phyloP scores from a whole-genome alignment of 148 eudicot genomes.

The Rhododendron kiyosumense region DNA sequence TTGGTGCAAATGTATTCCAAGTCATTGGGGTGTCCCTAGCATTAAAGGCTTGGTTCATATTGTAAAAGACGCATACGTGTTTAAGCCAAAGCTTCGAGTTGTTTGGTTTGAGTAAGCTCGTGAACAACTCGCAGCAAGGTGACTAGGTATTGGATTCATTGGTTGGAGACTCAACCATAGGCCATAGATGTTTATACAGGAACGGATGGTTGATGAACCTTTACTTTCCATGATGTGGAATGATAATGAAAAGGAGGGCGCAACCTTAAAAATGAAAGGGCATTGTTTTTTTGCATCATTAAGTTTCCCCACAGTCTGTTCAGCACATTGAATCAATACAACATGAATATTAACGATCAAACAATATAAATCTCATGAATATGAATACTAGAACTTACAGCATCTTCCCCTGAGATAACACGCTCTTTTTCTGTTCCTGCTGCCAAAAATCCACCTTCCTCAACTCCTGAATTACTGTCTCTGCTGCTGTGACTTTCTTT shows the following conservation, averaged over 20 bases:
- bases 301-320: neutral
- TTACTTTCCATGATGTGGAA: neutral
- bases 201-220: neutral
- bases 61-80: neutral
- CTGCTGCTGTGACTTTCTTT: constrained; percentile 25
- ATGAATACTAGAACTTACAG: constrained; percentile 40
- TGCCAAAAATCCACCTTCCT: constrained; percentile 55
- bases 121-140: neutral
- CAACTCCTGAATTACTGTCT: constrained; percentile 30
- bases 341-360: neutral
- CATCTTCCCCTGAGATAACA: constrained; percentile 68
- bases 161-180: neutral
- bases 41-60: neutral
- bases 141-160: neutral
- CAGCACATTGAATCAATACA: neutral
- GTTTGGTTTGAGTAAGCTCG: neutral
- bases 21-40: neutral
- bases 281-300: neutral
- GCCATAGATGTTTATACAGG: neutral
- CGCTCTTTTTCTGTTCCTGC: constrained; percentile 72
- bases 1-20: neutral
- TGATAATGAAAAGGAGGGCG: neutral
- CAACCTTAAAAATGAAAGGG: neutral
- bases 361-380: neutral
- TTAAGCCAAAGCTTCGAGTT: neutral